A percentile compares a stretch with the other conserved stretches of the same genome.
These are phyloP conservation scores for Nakazawaea peltata DNA, from an alignment of 805 yeast genomes.

Conservation along the genomic window DNA sequence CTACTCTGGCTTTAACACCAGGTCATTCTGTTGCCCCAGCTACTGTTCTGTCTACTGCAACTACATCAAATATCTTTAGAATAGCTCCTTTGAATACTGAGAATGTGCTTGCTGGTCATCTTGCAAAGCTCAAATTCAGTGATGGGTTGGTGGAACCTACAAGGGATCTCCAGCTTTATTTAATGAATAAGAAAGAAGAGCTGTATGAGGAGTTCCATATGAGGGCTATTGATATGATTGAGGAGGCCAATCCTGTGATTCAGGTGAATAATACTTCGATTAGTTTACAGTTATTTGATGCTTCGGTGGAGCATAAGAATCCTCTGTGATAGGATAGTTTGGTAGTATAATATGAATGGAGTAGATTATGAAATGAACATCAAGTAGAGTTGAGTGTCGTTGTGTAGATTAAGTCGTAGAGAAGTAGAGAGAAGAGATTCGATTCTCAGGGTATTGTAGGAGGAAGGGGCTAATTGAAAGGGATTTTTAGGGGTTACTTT, in stretches of 20 bases:
- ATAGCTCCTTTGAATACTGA: conserved; percentile 7
- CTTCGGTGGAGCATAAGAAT: conserved; percentile 38
- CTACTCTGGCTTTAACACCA: no score
- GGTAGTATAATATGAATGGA: no score
- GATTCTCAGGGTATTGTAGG: no score
- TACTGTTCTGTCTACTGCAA: background rate
- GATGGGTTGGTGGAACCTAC: conserved; percentile 11
- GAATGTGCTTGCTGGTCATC: conserved; percentile 2
- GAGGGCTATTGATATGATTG: conserved; percentile 49
- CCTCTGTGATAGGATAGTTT: conserved; percentile 28
- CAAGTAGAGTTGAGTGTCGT: background rate
- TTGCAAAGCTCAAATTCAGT: conserved; percentile 7
- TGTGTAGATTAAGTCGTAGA: no score
- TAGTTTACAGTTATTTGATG: conserved; percentile 45
- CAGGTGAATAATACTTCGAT: conserved; percentile 46
- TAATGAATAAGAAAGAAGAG: conserved; percentile 18
- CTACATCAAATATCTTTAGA: conserved; percentile 3
- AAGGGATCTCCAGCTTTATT: conserved; percentile 9
- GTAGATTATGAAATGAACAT: background rate
- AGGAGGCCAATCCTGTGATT: conserved; percentile 42
- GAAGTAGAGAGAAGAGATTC: no score
- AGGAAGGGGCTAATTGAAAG: no score
- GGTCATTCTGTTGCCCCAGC: background rate
- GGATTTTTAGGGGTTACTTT: no score
- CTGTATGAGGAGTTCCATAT: conserved; percentile 28